Evolutionary conservation across 805 yeast genomes (phyloP).

Genomic region (Helenozyma rhizophorensis): DNA sequence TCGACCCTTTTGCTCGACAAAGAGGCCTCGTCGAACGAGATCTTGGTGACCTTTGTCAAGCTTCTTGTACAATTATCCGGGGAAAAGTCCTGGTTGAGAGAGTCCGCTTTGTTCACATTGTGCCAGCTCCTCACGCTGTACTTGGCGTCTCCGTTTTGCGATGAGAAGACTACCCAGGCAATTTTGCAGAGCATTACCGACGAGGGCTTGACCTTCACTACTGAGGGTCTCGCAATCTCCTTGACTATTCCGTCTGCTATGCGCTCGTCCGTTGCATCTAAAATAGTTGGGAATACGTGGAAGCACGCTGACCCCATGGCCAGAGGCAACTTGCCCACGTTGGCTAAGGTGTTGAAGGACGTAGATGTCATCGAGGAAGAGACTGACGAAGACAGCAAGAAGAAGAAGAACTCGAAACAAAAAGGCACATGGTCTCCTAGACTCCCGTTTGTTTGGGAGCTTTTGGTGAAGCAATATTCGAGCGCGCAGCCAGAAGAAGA

Average conservation of each 20-base stretch:
- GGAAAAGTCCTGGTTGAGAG: constrained; percentile 80
- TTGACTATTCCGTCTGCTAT: constrained; percentile 42
- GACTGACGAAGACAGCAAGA: constrained; percentile 22
- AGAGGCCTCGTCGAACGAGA: constrained; percentile 11
- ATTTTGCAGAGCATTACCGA: constrained; percentile 46
- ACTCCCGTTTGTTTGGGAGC: constrained; percentile 72
- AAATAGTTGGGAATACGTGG: too few species aligned
- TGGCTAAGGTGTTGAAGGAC: constrained; percentile 65
- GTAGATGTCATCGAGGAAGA: constrained; percentile 37
- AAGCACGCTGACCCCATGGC: constrained; percentile 66
- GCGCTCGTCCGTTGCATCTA: constrained; percentile 10
- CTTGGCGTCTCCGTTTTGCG: constrained; percentile 8
- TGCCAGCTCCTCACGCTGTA: constrained; percentile 40
- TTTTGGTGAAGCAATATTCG: constrained; percentile 44
- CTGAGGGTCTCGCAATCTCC: constrained; percentile 78
- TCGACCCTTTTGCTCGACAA: constrained; percentile 28
- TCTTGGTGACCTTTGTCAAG: constrained; percentile 41
- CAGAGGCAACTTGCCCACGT: constrained; percentile 57
- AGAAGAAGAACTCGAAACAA: constrained; percentile 35
- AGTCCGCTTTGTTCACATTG: constrained; percentile 70
- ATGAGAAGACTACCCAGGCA: constrained; percentile 17
- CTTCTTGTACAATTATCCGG: constrained; percentile 54
- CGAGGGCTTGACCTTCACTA: constrained; percentile 54
- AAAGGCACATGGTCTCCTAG: constrained; percentile 72
- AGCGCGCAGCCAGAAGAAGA: constrained; percentile 13